Evolutionary conservation across 768 basidiomycete genomes (phyloP).

Genomic region (Gymnopilus junonius): DNA sequence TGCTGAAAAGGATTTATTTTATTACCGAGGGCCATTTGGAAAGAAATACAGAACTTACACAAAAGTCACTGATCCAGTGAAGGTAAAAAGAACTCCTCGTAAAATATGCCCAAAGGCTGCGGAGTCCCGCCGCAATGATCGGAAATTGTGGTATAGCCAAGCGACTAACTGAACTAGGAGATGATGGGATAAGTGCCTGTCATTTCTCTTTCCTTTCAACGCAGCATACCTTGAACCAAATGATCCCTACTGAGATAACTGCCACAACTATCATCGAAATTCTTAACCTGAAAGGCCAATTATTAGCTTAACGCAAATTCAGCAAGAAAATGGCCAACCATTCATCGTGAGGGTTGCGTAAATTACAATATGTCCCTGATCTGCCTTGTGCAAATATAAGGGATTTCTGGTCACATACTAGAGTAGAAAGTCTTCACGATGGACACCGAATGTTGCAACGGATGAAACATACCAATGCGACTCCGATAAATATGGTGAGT

Average conservation of each 20-base stretch:
- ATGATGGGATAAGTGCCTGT: not conserved
- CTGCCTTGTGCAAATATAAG: slow-evolving; percentile 10
- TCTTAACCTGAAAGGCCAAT: slow-evolving; percentile 13
- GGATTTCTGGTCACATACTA: slow-evolving; percentile 22
- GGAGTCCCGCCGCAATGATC: slow-evolving; percentile 9
- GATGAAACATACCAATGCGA: slow-evolving; percentile 14
- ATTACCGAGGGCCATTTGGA: not conserved
- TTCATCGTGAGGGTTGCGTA: slow-evolving; percentile 1
- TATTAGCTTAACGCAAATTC: not conserved
- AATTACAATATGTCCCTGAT: slow-evolving; percentile 23
- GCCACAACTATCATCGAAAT: slow-evolving; percentile 22
- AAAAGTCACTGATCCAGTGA: slow-evolving; percentile 21
- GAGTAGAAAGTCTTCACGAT: not conserved
- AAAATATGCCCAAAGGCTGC: slow-evolving; percentile 19
- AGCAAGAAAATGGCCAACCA: slow-evolving; percentile 14
- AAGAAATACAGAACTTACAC: slow-evolving; percentile 15
- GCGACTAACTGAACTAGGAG: slow-evolving; percentile 20
- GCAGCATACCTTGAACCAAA: slow-evolving; percentile 26
- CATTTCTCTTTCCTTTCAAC: not conserved
- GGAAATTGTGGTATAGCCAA: slow-evolving; percentile 18
- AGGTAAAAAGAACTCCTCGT: slow-evolving; percentile 22
- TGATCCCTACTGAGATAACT: slow-evolving; percentile 16
- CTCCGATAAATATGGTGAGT: slow-evolving; percentile 21
- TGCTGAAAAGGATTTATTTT: slow-evolving; percentile 1
- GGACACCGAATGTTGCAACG: not conserved